Evolutionary conservation across 192 early-diverging fungal species (phyloP), one percentile per base, ranked within the genome.

Genomic region (Entomortierella lignicola): DNA sequence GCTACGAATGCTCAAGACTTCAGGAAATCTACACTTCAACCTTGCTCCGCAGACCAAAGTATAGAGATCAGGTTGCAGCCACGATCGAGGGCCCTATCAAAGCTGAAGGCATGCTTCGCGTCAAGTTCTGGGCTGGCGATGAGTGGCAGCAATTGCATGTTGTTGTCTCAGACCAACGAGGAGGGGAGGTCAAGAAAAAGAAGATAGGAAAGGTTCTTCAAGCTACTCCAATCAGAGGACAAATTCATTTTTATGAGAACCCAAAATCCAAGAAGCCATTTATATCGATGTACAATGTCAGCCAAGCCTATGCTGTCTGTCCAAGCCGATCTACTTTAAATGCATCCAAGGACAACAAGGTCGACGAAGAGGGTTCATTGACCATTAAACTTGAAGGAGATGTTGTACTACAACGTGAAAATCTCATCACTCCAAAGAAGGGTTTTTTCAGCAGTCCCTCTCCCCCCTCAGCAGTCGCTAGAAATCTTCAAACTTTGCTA

Each of bases 1-100:
- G 91, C 70, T 94, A 89, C 55, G 93, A 94, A 77, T 87, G 87
- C 20, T 83, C 89, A 17, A 88, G 89, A 74, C 80, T 94, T 17
- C 90, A 93, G 59, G 93, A 94, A 77, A 87, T 89, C 56, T 94
- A 92, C 52, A 91, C 93, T 11, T 75, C 85, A 11, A 87, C 85
- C 1, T 66, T 90, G 6, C 34, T 90, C n/a, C 70, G 66, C 12
- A 81, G 83, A 18, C 67, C 81, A 6, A 72, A 69, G 61, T 85
- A 82, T 54, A 68, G 72, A 23, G 87, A 87, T 32, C 60, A 72
- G 71, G 84, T 57, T 63, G 84, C 77, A 63, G 85, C 69, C 55
- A 81, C 86, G 77, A 85, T 85, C 61, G 84, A 90, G 55, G 82
- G 55, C 37, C 89, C 70, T 65, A 83, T 84, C 15, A 85, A 80